Evolutionary conservation across 148 eudicot species (phyloP).

Genomic region (Cornus controversa): DNA sequence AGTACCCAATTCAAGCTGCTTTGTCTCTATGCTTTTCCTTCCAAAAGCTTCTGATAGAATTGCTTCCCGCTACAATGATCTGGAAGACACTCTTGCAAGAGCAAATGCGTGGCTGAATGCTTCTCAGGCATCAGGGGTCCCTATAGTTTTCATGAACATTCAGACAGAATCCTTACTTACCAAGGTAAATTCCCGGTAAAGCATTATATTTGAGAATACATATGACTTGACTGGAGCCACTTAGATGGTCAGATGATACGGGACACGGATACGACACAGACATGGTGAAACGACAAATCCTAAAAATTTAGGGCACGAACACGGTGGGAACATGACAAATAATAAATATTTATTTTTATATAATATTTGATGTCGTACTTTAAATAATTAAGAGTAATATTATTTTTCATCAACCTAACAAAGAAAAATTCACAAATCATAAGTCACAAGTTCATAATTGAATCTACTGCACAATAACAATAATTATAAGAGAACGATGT

Average conservation of each 20-base stretch:
- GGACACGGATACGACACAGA: too few species aligned
- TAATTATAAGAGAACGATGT: too few species aligned
- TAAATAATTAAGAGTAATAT: too few species aligned
- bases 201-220: background rate
- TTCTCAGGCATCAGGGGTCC: conserved; percentile 67
- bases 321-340: too few species aligned
- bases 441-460: too few species aligned
- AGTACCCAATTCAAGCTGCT: conserved; percentile 72
- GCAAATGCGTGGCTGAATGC: conserved; percentile 81
- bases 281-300: too few species aligned
- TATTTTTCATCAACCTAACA: too few species aligned
- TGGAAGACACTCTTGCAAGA: conserved; percentile 85
- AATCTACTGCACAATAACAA: too few species aligned
- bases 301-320: too few species aligned
- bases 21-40: conserved; percentile 66
- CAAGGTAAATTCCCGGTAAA: conserved; percentile 42
- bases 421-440: too few species aligned
- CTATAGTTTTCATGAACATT: conserved; percentile 60
- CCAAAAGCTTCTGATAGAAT: conserved; percentile 55
- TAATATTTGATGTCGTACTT: too few species aligned
- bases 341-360: too few species aligned
- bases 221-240: background rate
- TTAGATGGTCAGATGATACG: background rate
- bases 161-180: conserved; percentile 91
- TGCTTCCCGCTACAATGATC: conserved; percentile 48